A percentile compares a stretch with the other conserved stretches of the same genome.
Evolutionary conservation across 164 flowering plant genomes (phyloP).

Genomic region (Echeveria elegans): DNA sequence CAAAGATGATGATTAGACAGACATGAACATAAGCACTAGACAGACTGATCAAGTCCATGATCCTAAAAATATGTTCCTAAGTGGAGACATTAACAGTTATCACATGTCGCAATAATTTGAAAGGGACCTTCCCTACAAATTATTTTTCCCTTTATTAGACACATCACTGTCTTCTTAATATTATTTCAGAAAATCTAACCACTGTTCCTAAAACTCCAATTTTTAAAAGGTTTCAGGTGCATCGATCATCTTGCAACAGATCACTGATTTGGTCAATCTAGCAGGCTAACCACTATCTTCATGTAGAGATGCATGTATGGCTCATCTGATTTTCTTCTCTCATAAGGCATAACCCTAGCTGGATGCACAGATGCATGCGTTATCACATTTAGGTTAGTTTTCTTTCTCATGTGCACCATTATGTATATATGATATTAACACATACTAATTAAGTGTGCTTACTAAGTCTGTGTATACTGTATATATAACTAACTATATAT

Average conservation of each 20-base stretch:
- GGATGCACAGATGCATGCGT: no score
- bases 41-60: background rate
- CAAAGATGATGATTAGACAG: slow-evolving; percentile 68
- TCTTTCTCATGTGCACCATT: no score
- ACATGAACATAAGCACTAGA: background rate
- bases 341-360: no score
- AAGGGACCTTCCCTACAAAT: background rate
- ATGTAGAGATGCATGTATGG: no score
- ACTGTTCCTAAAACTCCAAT: background rate
- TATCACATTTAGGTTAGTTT: no score
- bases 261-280: no score
- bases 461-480: no score
- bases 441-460: no score
- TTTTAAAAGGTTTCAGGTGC: background rate
- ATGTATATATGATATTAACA: no score
- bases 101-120: background rate
- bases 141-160: background rate
- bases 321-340: no score
- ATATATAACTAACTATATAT: no score
- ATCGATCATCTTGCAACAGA: background rate
- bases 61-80: background rate
- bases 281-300: no score
- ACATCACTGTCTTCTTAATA: background rate
- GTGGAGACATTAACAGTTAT: background rate
- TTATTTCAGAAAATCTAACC: background rate